These are phyloP conservation scores for Pinus tabuliformis DNA, from an alignment of 75 land plant genomes.

Conservation along the genomic window DNA sequence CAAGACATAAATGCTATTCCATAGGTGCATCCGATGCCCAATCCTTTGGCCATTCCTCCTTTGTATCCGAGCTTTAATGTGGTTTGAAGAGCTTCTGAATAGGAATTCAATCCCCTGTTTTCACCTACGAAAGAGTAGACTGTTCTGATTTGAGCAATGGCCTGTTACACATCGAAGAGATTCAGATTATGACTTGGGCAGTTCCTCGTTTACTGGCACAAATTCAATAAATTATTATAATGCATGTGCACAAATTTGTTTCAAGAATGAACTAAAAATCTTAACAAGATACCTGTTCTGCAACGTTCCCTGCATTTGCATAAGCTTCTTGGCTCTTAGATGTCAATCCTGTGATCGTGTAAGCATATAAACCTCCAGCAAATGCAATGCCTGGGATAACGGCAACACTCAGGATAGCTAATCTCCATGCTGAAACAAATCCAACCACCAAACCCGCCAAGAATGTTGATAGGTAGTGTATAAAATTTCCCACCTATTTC, in stretches of 20 bases:
- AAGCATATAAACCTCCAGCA: constrained; percentile 90
- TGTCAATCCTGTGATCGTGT: constrained; percentile 83
- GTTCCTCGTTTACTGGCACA: neutral
- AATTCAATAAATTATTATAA: neutral
- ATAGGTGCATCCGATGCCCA: constrained; percentile 91
- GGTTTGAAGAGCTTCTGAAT: constrained; percentile 70
- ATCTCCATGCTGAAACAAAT: constrained; percentile 83
- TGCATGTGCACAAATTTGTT: neutral
- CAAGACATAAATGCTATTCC: constrained; percentile 93
- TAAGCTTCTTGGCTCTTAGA: constrained; percentile 92
- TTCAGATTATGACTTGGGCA: neutral
- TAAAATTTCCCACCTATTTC: constrained; percentile 88
- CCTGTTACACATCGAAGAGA: constrained; percentile 23
- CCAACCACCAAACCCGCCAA: constrained; percentile 90
- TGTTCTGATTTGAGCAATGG: constrained; percentile 86
- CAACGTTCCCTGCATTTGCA: constrained; percentile 84
- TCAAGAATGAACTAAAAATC: neutral
- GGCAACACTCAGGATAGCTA: constrained; percentile 84
- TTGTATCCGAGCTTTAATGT: constrained; percentile 86
- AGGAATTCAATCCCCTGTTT: constrained; percentile 62
- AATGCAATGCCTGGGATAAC: constrained; percentile 91
- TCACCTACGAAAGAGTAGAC: constrained; percentile 95
- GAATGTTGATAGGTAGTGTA: constrained; percentile 88
- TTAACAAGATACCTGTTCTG: constrained; percentile 71
- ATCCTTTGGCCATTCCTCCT: constrained; percentile 94